phyloP scores from a whole-genome alignment of 2,329 filamentous ascomycete genomes.

The Phaeosphaeria sp. region DNA sequence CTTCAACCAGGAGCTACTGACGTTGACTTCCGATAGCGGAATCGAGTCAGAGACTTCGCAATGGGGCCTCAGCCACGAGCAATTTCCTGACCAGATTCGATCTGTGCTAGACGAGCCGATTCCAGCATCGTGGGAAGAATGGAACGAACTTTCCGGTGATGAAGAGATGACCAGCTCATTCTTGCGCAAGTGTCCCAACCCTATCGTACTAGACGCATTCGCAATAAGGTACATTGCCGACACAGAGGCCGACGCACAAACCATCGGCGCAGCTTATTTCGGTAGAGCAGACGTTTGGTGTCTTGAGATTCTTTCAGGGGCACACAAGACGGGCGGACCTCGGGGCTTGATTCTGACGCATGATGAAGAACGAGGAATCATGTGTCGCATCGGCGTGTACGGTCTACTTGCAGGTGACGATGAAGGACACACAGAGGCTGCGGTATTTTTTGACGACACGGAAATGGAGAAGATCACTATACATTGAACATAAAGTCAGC shows the following conservation, averaged over 20 bases:
- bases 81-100: not conserved
- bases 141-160: too few species aligned
- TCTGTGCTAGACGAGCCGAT: not conserved
- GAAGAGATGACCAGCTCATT: too few species aligned
- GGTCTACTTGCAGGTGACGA: not conserved
- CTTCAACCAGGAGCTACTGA: too few species aligned
- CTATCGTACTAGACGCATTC: not conserved
- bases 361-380: not conserved
- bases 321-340: not conserved
- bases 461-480: not conserved
- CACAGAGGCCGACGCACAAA: not conserved
- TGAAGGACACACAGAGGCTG: not conserved
- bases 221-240: not conserved
- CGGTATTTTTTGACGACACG: not conserved
- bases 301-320: not conserved
- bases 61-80: too few species aligned
- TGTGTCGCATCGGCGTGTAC: not conserved
- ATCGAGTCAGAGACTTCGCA: too few species aligned
- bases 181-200: not conserved
- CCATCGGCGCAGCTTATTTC: not conserved
- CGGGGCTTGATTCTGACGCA: not conserved
- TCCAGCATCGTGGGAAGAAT: too few species aligned
- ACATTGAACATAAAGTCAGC: too few species aligned
- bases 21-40: too few species aligned
- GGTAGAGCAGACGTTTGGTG: not conserved